A percentile compares a stretch with the other conserved stretches of the same genome.
Evolutionary conservation across 371 early-diverging fungal genomes (phyloP).

Genomic region (Mortierella sp.): DNA sequence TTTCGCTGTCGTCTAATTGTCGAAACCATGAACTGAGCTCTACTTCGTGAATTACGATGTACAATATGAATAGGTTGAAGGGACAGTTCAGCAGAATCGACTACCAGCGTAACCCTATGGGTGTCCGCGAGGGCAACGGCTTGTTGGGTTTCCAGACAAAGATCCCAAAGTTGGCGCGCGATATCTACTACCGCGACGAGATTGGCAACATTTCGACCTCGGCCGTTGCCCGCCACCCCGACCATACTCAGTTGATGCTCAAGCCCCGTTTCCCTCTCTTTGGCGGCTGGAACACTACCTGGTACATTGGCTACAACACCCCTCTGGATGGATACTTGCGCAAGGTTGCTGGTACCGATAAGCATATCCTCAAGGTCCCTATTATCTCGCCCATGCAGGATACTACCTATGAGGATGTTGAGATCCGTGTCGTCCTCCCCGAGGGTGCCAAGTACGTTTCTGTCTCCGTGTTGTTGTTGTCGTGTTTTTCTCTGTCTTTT

Average conservation of each 20-base stretch:
- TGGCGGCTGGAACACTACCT: constrained; percentile 97
- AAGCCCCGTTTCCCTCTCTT: constrained; percentile 92
- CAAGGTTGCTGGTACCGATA: constrained; percentile 57
- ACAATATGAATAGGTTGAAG: constrained; percentile 81
- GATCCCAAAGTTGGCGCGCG: constrained; percentile 77
- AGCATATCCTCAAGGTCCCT: constrained; percentile 76
- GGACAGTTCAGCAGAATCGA: constrained; percentile 83
- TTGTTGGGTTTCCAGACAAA: constrained; percentile 62
- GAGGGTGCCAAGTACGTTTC: constrained; percentile 90
- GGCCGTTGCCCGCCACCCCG: constrained; percentile 63
- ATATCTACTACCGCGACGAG: constrained; percentile 92
- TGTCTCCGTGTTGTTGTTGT: background rate
- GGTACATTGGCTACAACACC: constrained; percentile 92
- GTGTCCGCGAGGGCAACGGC: constrained; percentile 71
- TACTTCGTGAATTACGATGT: too few species aligned
- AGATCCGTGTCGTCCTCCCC: constrained; percentile 86
- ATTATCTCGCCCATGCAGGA: constrained; percentile 77
- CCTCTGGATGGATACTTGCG: constrained; percentile 70
- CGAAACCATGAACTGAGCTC: background rate
- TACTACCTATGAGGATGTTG: constrained; percentile 74
- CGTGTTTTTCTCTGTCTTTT: background rate
- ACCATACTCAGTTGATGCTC: constrained; percentile 74
- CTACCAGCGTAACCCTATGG: constrained; percentile 62
- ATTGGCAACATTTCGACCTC: constrained; percentile 98
- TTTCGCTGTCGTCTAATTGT: background rate